Base-by-base conservation (phyloP, 2,329 filamentous ascomycete species). In the Pseudogymnoascus sp. region DNA sequence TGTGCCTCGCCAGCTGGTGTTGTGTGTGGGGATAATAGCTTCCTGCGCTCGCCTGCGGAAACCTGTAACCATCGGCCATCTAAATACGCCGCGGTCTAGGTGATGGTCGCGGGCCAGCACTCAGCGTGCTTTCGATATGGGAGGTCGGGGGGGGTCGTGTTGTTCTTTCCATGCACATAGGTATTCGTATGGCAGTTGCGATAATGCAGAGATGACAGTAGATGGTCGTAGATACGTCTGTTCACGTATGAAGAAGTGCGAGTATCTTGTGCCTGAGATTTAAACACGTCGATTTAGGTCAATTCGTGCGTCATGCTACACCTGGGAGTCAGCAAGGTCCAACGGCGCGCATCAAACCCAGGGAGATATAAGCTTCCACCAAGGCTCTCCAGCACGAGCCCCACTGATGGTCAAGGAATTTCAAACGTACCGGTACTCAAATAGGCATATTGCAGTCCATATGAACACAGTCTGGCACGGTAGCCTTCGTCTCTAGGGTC, bases 51-150 rank as follows among this genome's bases (percentile, higher is more conserved):
- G 83, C 81, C 78, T 83, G 80, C 76, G 79, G 76, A 78, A 85
- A 85, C 76, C 80, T 80, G 78, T 83, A 83, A 82, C 81, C 84
- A 85, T 88, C 84, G 78, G 86, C 85, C 84, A 87, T 86, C 80
- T 84, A 86, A 81, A 69, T 74, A 68, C 68, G 69, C 70, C 71
- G 65, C 74, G 75, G 44, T 59, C 15, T 55, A 33, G 48, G 48
- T 55, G 48, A 55, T 33, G 8, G 48, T 33, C 29, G 48, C 48
- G 48, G n/a, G 48, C 48, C 48, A 55, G 48, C 48, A 55, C 48
- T 55, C 48, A 6, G 48, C 48, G 48, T 55, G 48, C 48, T 55
- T 21, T 55, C 15, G 48, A 55, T 55, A 33, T 55, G 29, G 48
- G 29, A 33, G 48, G 48, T 55, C 29, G 48, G 48, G 48, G 48